Evolutionary conservation across 2,329 filamentous ascomycete species (phyloP).

Genomic region (Juglanconis oblonga): DNA sequence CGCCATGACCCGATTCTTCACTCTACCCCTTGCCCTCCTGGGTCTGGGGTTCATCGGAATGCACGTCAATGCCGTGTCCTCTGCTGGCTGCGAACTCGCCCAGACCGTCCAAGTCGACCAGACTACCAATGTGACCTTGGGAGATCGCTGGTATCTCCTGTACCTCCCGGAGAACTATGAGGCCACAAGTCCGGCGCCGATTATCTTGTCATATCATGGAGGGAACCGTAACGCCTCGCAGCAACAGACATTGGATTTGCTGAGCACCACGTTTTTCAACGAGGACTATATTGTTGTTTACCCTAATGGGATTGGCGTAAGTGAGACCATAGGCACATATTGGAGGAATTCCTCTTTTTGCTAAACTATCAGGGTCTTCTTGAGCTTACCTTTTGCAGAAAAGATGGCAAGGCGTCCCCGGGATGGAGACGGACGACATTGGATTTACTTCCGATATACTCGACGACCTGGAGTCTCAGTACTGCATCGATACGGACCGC

Average conservation of each 20-base stretch:
- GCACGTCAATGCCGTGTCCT: background rate
- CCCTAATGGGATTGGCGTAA: constrained; percentile 39
- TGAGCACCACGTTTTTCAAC: constrained; percentile 37
- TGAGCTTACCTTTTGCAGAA: constrained; percentile 22
- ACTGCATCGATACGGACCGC: constrained; percentile 36
- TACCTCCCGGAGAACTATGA: constrained; percentile 36
- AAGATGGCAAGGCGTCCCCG: constrained; percentile 38
- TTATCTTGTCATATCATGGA: constrained; percentile 47
- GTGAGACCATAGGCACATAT: background rate
- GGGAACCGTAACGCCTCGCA: constrained; percentile 32
- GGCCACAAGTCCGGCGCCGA: constrained; percentile 30
- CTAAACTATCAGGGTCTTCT: background rate
- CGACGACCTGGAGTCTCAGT: constrained; percentile 30
- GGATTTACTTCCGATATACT: constrained; percentile 43
- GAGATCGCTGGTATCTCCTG: constrained; percentile 26
- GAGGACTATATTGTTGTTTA: constrained; percentile 37
- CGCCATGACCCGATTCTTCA: too few species aligned
- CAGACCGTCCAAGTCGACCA: background rate
- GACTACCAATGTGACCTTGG: background rate
- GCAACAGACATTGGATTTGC: constrained; percentile 32
- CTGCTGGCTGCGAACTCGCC: background rate
- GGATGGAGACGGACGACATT: constrained; percentile 38
- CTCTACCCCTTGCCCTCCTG: background rate
- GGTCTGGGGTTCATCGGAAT: background rate
- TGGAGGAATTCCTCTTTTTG: background rate